Evolutionary conservation across 768 basidiomycete genomes (phyloP), one percentile per base, ranked within the genome.

Genomic region (Xanthoconium purpureum): DNA sequence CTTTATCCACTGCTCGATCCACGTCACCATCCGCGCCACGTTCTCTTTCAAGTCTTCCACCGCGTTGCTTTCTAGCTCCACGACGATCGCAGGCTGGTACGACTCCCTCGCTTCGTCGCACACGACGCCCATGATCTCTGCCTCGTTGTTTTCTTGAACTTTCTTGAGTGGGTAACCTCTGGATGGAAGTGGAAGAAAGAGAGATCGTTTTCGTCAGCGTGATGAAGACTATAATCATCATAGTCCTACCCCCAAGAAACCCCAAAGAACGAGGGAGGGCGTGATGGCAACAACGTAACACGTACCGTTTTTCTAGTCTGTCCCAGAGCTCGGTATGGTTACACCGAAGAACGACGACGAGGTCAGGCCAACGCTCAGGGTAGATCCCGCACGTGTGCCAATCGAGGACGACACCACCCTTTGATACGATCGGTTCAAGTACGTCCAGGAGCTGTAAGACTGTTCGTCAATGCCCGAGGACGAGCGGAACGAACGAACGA

Each of bases 111-210:
- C 95, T 71, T 99, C 97, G 33, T 91, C 88, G 12, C 89, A 75
- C 37, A 97, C 86, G 49, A 94, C 85, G 66, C 91, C 80, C 94
- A 98, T 97, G 67, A 99, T 98, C 75, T 99, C 97, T 13, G 95
- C 94, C 66, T 95, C 89, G 71, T 98, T 95, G 72, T 99, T 99
- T 74, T 99, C 97, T 69, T 95, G 90, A 6, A 99, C 92, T 74
- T 99, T 99, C 70, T 91, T 91, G 47, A 94, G 71, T 1, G 89
- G 76, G 68, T 98, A 98, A 10, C 83, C 81, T 58, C 95, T 98
- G 71, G 3, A 54, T 18, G 10, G 11, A 7, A 0, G 40, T 24
- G 18, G 14, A 9, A n/a, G 17, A 14, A 43, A 24, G 28, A 18
- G 46, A 12, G 7, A 11, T 15, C 14, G 12, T 6, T 8, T 18